Base-by-base conservation (phyloP, 352 stramenopile species). In the Phytophthora cajani region DNA sequence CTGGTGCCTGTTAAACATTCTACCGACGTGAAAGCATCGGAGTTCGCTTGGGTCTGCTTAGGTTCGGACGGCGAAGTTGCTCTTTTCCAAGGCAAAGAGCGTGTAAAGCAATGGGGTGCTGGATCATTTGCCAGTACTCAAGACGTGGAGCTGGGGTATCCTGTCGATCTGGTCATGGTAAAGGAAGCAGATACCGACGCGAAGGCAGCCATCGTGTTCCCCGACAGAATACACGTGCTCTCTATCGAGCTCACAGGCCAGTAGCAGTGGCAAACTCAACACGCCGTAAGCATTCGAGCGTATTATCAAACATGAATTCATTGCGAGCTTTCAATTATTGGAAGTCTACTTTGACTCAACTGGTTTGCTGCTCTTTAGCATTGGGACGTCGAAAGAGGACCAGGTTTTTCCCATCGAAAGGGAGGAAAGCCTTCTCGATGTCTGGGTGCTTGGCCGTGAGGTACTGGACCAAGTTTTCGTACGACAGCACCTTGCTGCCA, bases 401-500 rank as follows among this genome's bases (percentile, higher is more conserved):
- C 46, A 90, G 77, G 62, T 96, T 96, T 61, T 94, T 95, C 21
- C 90, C 90, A 33, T 93, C 85, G 49, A 96, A 93, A 2, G 85
- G 77, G 21, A 97, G 62, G 42, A 88, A 94, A 7, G 74, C 77
- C 44, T 79, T 79, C 52, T 88, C 67, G 36, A 96, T 91, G 12
- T 67, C 59, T 0, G 78, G 63, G 60, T 91, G 58, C 56, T 97
- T 97, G n/a, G 77, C 75, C 17, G 69, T 36, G 19, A 97, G 78
- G 53, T 97, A 96, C 61, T 84, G 66, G 33, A 97, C 72, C 32
- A 97, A 79, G 16, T 93, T 69, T 33, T 92, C 81, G 63, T 94
- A 95, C 25, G 87, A 94, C 10, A 86, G 53, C 3, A 97, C 91
- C 46, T 83, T 79, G 12, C 60, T 74, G 19, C 80, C 79, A 50